Evolutionary conservation across 768 basidiomycete species (phyloP), one percentile per base, ranked within the genome.

Genomic region (Dioszegia crocea): DNA sequence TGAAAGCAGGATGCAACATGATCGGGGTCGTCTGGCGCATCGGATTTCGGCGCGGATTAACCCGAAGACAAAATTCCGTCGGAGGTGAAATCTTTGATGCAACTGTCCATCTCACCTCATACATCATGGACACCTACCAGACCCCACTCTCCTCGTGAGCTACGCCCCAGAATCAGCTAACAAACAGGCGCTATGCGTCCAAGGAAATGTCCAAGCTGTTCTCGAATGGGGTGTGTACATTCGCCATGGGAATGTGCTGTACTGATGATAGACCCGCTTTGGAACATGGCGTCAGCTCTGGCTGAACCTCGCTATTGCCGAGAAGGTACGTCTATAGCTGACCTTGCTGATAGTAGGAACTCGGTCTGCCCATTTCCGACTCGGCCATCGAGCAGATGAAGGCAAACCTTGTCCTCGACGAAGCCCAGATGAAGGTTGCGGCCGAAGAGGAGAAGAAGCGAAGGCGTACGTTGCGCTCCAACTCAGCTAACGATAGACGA

Each of bases 151-250:
- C 74, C 14, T 77, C 76, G 77, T 76, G 52, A 63, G 76, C 56
- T 27, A 11, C 19, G 6, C n/a, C 58, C 17, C 6, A 19, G 1
- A 4, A 3, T 27, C n/a, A 21, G 36, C 51, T 53, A 11, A 53
- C 27, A 11, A 23, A 19, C 68, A 97, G 93, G 73, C 93, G 94
- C 49, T 99, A 98, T 88, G 96, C 96, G 19, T 94, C 90, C 82
- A 93, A 92, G 77, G 93, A 98, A 80, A 98, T 98, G 94, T 86
- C 91, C 10, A 83, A 91, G 77, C 83, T 99, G 44, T 99, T 98
- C 81, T 98, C 94, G n/a, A 84, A 88, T 36, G 85, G 86, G 50
- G 94, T 92, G 71, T 60, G 3, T 19, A 12, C 39, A 29, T 21
- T 46, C 39, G n/a, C 30, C 26, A 24, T 23, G 29, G 2, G 11